Percentiles rank a stretch among this genome's conserved stretches.
Evolutionary conservation across 169 alveolate species (phyloP).

Genomic region (Plasmodium relictum): DNA sequence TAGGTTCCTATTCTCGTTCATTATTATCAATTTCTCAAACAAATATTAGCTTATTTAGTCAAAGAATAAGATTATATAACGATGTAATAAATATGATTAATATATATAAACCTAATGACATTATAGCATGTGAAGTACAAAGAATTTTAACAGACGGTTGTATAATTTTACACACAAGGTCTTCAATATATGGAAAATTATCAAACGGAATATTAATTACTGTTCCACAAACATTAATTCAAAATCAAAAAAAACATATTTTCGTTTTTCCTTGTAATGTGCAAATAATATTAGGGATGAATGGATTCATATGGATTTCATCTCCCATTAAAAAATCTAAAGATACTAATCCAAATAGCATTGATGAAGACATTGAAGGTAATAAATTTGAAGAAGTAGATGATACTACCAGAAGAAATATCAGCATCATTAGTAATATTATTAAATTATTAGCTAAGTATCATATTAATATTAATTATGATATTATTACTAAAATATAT

Average conservation of each 20-base stretch:
- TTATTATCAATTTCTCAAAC: slow-evolving; percentile 92
- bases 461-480: slow-evolving; percentile 74
- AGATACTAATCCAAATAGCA: slow-evolving; percentile 66
- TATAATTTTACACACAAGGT: slow-evolving; percentile 92
- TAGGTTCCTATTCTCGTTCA: slow-evolving; percentile 91
- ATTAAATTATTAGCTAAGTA: slow-evolving; percentile 75
- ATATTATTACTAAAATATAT: slow-evolving; percentile 77
- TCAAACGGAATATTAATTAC: slow-evolving; percentile 91
- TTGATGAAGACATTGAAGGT: slow-evolving; percentile 76
- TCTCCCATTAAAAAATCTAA: slow-evolving; percentile 67
- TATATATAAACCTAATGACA: slow-evolving; percentile 91
- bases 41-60: slow-evolving; percentile 92
- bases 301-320: slow-evolving; percentile 90
- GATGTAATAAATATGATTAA: slow-evolving; percentile 93
- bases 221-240: slow-evolving; percentile 90
- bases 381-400: slow-evolving; percentile 68
- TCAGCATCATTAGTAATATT: slow-evolving; percentile 78
- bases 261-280: slow-evolving; percentile 88
- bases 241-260: slow-evolving; percentile 92
- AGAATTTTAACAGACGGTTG: slow-evolving; percentile 89
- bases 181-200: slow-evolving; percentile 92
- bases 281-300: slow-evolving; percentile 91
- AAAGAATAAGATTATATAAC: slow-evolving; percentile 92
- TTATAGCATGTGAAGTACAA: slow-evolving; percentile 94
- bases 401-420: slow-evolving; percentile 68